Evolutionary conservation across 805 yeast species (phyloP).

Genomic region (Ogataea siamensis): DNA sequence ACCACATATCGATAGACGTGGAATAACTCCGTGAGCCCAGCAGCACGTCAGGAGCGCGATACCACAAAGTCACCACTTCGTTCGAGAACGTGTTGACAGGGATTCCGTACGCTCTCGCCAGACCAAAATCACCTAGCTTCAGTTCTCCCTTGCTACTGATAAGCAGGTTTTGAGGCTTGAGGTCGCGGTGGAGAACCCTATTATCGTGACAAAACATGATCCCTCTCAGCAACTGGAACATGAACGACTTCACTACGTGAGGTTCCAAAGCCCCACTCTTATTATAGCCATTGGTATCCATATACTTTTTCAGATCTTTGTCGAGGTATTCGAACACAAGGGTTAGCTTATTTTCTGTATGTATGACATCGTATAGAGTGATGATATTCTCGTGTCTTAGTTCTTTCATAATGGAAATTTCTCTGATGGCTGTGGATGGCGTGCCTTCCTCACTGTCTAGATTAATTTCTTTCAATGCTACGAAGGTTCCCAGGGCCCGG

Average conservation of each 20-base stretch:
- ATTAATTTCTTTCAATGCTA: conserved; percentile 92
- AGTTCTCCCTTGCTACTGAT: conserved; percentile 88
- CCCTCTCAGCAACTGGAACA: conserved; percentile 91
- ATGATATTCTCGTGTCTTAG: conserved; percentile 90
- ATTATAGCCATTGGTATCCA: conserved; percentile 75
- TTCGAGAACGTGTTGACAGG: conserved; percentile 97
- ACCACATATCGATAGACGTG: conserved; percentile 97
- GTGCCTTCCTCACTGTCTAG: conserved; percentile 97
- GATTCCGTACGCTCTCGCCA: conserved; percentile 96
- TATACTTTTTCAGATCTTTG: conserved; percentile 87
- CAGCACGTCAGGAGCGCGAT: conserved; percentile 95
- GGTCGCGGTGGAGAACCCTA: conserved; percentile 77
- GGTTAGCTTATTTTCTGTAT: conserved; percentile 92
- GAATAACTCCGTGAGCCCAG: conserved; percentile 94
- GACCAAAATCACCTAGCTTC: conserved; percentile 94
- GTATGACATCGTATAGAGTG: conserved; percentile 90
- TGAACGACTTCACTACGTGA: conserved; percentile 78
- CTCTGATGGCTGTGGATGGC: conserved; percentile 96
- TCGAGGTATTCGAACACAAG: conserved; percentile 93
- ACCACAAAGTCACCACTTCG: conserved; percentile 98
- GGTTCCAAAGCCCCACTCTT: conserved; percentile 68
- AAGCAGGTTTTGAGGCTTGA: conserved; percentile 92
- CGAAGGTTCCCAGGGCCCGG: conserved; percentile 81
- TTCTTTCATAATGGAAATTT: conserved; percentile 93
- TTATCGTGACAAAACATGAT: conserved; percentile 85